Evolutionary conservation across 306 rosid species (phyloP).

Genomic region (Luffa aegyptiaca): DNA sequence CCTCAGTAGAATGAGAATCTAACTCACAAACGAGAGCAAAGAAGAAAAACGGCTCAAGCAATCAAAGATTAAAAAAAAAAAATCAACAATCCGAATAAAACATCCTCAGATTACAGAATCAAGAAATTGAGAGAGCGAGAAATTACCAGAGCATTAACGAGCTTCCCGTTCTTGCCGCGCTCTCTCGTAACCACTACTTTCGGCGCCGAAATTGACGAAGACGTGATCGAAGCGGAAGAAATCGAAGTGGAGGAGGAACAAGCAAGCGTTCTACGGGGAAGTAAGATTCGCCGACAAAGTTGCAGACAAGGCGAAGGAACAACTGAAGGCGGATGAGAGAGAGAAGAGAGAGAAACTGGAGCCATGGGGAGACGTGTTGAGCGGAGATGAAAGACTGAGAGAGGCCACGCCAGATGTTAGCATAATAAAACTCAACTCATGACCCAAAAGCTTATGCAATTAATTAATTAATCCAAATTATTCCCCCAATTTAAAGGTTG

Average conservation of each 20-base stretch:
- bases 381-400: constrained; percentile 3
- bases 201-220: constrained; percentile 24
- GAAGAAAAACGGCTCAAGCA: background rate
- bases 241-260: constrained; percentile 22
- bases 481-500: background rate
- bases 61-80: background rate
- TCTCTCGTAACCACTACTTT: constrained; percentile 91
- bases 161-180: constrained; percentile 93
- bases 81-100: background rate
- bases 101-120: background rate
- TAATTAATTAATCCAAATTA: background rate
- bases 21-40: background rate
- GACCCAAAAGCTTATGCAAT: background rate
- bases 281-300: constrained; percentile 36
- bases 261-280: background rate
- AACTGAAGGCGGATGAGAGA: constrained; percentile 23
- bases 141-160: constrained; percentile 65
- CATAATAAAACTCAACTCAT: background rate
- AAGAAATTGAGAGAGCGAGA: background rate
- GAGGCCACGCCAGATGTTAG: constrained; percentile 25
- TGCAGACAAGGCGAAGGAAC: constrained; percentile 22
- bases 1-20: background rate
- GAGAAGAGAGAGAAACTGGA: constrained; percentile 17
- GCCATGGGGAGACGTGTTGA: constrained; percentile 86
- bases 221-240: constrained; percentile 19